Evolutionary conservation across 345 rosid genomes (phyloP).

Genomic region (Eucalyptus cladocalyx): DNA sequence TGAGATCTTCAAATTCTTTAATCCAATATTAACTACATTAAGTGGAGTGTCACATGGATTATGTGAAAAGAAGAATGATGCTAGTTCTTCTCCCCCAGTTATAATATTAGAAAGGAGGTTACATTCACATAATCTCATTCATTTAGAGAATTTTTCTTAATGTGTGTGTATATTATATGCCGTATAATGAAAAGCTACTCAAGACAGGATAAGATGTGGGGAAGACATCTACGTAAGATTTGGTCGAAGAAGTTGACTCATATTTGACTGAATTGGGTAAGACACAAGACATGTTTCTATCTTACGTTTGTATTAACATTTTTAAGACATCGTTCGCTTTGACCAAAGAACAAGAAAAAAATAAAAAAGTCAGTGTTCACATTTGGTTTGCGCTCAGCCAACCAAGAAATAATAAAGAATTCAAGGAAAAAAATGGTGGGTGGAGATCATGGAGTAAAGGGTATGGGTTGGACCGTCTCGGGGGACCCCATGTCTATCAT

Average conservation of each 20-base stretch:
- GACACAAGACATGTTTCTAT: background rate
- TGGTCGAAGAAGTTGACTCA: background rate
- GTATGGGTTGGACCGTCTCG: background rate
- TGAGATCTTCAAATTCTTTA: too few species aligned
- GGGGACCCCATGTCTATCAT: background rate
- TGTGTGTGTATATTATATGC: background rate
- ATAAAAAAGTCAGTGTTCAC: background rate
- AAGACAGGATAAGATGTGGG: background rate
- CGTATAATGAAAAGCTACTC: background rate
- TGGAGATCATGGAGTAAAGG: background rate
- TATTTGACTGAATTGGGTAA: background rate
- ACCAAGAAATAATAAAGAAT: background rate
- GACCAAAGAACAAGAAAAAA: background rate
- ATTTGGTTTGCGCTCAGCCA: background rate
- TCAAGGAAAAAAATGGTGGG: background rate
- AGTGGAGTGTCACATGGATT: background rate
- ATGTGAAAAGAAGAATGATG: background rate
- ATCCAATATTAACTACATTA: background rate
- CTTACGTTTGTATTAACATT: background rate
- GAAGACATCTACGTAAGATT: background rate
- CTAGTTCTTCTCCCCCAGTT: accelerated
- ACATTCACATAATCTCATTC: background rate
- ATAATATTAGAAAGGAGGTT: background rate
- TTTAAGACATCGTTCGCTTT: background rate
- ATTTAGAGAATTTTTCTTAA: background rate